Conservation (phyloP, 164 flowering plant genomes). For the Saururus chinensis region DNA sequence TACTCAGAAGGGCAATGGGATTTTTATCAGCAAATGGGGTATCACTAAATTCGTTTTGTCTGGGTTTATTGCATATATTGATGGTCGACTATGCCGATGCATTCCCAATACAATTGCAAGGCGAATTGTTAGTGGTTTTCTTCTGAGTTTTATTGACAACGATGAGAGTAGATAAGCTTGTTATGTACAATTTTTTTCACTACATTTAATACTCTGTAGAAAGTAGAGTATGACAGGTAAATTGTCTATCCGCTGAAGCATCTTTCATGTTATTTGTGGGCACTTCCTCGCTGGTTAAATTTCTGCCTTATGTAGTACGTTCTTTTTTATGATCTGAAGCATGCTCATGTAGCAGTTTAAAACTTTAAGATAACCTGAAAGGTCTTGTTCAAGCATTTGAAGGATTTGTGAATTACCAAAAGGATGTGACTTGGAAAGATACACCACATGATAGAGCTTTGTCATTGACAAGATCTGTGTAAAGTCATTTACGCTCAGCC, state of each 20-base stretch:
- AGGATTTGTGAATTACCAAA: too few relatives aligned
- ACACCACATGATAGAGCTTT: too few relatives aligned
- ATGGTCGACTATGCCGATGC: slow-evolving; percentile 82
- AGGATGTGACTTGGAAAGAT: too few relatives aligned
- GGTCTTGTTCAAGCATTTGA: too few relatives aligned
- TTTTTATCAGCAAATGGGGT: slow-evolving; percentile 43
- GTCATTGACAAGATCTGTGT: too few relatives aligned
- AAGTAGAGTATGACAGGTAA: too few relatives aligned
- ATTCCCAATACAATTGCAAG: slow-evolving; percentile 70
- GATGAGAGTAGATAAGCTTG: slow-evolving; percentile 21
- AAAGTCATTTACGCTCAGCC: too few relatives aligned
- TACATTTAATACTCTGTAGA: neutral
- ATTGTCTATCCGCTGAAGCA: neutral
- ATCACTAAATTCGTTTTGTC: slow-evolving; percentile 55
- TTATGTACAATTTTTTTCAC: neutral
- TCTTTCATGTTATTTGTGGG: neutral
- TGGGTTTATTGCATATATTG: slow-evolving; percentile 74
- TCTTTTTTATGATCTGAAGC: too few relatives aligned
- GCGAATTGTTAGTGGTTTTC: slow-evolving; percentile 83
- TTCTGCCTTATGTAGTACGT: neutral
- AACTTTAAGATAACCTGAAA: too few relatives aligned
- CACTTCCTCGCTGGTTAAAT: neutral
- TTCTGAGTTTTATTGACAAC: slow-evolving; percentile 78
- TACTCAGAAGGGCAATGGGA: slow-evolving; percentile 2
- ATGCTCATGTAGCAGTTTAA: too few relatives aligned